Percentiles rank a stretch among this genome's conserved stretches.
phyloP scores from a whole-genome alignment of 1,139 yeast species.

The Scheffersomyces lignicola region DNA sequence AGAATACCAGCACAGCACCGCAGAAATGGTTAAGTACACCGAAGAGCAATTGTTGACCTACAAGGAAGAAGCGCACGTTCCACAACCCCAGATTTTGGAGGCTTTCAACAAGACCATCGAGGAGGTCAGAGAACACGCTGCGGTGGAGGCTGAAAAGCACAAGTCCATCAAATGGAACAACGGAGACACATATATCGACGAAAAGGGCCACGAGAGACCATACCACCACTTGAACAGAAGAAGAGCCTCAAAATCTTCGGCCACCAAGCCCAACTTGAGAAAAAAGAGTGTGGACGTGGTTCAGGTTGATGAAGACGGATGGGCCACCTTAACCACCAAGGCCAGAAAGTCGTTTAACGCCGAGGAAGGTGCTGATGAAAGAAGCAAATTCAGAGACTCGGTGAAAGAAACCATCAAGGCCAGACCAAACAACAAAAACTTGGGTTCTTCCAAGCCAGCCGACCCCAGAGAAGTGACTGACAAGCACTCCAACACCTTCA shows the following conservation, averaged over 20 bases:
- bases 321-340: constrained; percentile 65
- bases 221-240: constrained; percentile 56
- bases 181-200: constrained; percentile 52
- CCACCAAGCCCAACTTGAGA: constrained; percentile 54
- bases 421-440: constrained; percentile 71
- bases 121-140: constrained; percentile 53
- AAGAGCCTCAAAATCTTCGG: constrained; percentile 55
- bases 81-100: constrained; percentile 61
- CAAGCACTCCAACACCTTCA: constrained; percentile 63
- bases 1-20: too few species aligned
- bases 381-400: constrained; percentile 47
- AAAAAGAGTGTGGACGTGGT: constrained; percentile 59
- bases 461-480: constrained; percentile 73
- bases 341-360: constrained; percentile 46
- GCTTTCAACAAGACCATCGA: constrained; percentile 68
- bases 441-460: constrained; percentile 71
- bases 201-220: constrained; percentile 48
- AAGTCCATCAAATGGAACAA: constrained; percentile 35
- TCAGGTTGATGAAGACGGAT: constrained; percentile 72
- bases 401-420: constrained; percentile 49
- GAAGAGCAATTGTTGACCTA: constrained; percentile 65
- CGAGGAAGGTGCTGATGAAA: constrained; percentile 49
- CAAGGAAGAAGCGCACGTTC: constrained; percentile 56
- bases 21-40: constrained; percentile 58
- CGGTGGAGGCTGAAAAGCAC: constrained; percentile 32